Conservation (phyloP, 2,329 filamentous ascomycete genomes). For the Epichloe uncinata region DNA sequence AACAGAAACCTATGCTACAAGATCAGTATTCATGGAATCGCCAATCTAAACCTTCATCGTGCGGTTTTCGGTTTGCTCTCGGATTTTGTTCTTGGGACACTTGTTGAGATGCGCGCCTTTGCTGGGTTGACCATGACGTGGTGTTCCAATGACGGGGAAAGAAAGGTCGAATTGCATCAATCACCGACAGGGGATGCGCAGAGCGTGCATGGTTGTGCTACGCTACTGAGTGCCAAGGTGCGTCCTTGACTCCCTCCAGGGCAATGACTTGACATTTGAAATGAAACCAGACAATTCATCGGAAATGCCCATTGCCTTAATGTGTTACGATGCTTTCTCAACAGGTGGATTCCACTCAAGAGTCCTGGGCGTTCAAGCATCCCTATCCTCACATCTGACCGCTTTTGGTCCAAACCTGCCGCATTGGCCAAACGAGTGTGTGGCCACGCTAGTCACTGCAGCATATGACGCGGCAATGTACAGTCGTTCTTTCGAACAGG, state of each 20-base stretch:
- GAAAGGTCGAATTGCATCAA: background rate
- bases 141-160: background rate
- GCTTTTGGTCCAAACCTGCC: background rate
- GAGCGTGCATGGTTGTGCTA: background rate
- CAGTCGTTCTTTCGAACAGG: background rate
- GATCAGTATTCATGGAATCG: constrained; percentile 11
- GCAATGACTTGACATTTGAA: background rate
- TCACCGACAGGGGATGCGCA: background rate
- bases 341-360: background rate
- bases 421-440: background rate
- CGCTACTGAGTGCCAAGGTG: background rate
- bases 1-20: constrained; percentile 23
- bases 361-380: background rate
- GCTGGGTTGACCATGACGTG: background rate
- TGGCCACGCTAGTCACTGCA: background rate
- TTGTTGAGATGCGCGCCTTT: background rate
- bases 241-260: background rate
- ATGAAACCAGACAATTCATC: background rate
- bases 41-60: background rate
- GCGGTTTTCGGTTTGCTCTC: background rate
- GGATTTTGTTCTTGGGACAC: background rate
- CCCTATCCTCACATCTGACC: background rate
- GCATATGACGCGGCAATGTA: background rate
- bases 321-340: background rate
- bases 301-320: background rate